Percentiles rank a stretch among this genome's conserved stretches.
Conservation (phyloP, 768 basidiomycete species). For the Mycena pura region DNA sequence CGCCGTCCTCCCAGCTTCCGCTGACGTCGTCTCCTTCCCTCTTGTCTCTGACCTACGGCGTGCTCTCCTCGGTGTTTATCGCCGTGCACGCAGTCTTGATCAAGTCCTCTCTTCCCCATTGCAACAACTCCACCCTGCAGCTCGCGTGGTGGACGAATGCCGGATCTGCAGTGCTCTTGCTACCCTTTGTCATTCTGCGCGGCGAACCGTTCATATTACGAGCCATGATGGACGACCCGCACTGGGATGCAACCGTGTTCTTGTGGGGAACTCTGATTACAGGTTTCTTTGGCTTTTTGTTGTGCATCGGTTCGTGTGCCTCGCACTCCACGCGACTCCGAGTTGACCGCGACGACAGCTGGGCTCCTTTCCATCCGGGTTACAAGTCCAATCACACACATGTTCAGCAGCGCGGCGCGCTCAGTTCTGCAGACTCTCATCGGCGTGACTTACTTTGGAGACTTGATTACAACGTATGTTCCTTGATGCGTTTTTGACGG, state of each 20-base stretch:
- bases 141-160: slow-evolving; percentile 83
- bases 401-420: slow-evolving; percentile 82
- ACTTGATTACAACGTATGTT: slow-evolving; percentile 74
- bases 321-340: background rate
- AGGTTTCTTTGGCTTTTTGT: slow-evolving; percentile 81
- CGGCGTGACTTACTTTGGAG: slow-evolving; percentile 78
- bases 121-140: slow-evolving; percentile 74
- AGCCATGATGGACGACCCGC: slow-evolving; percentile 42
- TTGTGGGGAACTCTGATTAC: slow-evolving; percentile 72
- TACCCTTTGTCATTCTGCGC: slow-evolving; percentile 64
- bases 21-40: slow-evolving; percentile 52
- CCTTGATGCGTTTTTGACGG: background rate
- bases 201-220: slow-evolving; percentile 57
- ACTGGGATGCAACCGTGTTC: slow-evolving; percentile 62
- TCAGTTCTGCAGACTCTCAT: slow-evolving; percentile 86
- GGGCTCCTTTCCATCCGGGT: slow-evolving; percentile 83
- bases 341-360: slow-evolving; percentile 33
- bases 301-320: slow-evolving; percentile 58
- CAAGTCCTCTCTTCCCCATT: slow-evolving; percentile 71
- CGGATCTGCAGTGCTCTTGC: slow-evolving; percentile 68
- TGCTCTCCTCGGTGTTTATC: slow-evolving; percentile 77
- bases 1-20: slow-evolving; percentile 58
- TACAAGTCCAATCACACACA: slow-evolving; percentile 84
- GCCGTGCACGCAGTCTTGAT: slow-evolving; percentile 79
- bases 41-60: slow-evolving; percentile 70